Evolutionary conservation across 176 grass and related monocot species (phyloP).

Genomic region (Oryza glaberrima): DNA sequence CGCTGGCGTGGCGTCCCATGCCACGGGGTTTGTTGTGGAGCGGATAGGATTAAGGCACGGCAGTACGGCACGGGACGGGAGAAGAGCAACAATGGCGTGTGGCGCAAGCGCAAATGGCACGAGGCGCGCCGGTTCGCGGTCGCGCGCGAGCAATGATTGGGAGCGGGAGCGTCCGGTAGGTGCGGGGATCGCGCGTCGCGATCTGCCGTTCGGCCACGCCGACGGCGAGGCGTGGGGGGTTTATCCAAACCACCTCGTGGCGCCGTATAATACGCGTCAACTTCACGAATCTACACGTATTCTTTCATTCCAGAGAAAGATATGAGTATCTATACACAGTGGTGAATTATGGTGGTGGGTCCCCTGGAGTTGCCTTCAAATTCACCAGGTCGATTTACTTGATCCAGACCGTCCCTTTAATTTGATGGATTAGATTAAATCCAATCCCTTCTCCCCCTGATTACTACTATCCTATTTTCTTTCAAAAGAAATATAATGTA

Average conservation of each 20-base stretch:
- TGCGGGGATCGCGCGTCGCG: neutral
- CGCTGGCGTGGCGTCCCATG: neutral
- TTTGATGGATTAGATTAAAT: too few relatives aligned
- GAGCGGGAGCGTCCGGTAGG: neutral
- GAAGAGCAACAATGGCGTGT: too few relatives aligned
- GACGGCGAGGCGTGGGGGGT: neutral
- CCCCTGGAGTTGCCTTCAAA: too few relatives aligned
- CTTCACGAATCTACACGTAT: neutral
- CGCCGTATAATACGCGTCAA: neutral
- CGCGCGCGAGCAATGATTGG: slow-evolving; percentile 31
- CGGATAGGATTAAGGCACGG: neutral
- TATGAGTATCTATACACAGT: neutral
- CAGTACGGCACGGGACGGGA: too few relatives aligned
- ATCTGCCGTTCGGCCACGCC: slow-evolving; percentile 1
- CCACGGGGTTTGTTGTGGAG: neutral
- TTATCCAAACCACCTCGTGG: neutral
- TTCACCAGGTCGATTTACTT: too few relatives aligned
- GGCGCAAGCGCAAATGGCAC: neutral
- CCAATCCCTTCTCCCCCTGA: too few relatives aligned
- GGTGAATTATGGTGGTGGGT: neutral
- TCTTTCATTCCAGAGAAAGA: neutral
- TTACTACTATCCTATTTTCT: too few relatives aligned
- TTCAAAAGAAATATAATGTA: too few relatives aligned
- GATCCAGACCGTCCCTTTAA: too few relatives aligned
- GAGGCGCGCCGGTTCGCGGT: neutral